Evolutionary conservation across 495 filamentous ascomycete genomes (phyloP).

Genomic region (Astrocystis sublimbata): DNA sequence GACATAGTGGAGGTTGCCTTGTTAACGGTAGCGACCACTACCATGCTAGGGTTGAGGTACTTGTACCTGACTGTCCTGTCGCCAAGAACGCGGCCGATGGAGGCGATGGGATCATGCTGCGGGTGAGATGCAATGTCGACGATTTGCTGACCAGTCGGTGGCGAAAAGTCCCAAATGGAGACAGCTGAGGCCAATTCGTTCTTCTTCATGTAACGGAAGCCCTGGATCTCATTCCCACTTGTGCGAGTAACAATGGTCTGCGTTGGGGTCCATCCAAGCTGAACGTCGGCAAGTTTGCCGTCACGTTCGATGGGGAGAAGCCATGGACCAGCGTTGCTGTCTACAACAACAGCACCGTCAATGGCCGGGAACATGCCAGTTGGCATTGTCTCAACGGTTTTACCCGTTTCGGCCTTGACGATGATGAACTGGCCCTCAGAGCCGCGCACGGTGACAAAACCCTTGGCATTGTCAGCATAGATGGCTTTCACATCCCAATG

Average conservation of each 20-base stretch:
- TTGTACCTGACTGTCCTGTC: conserved; percentile 95
- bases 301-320: conserved; percentile 50
- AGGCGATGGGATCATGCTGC: conserved; percentile 82
- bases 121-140: conserved; percentile 65
- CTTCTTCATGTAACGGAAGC: conserved; percentile 51
- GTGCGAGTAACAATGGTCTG: conserved; percentile 63
- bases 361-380: conserved; percentile 40
- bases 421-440: conserved; percentile 59
- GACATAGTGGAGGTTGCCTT: conserved; percentile 57
- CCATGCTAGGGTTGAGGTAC: conserved; percentile 86
- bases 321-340: conserved; percentile 49
- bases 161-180: conserved; percentile 73
- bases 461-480: conserved; percentile 53
- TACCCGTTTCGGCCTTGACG: conserved; percentile 59
- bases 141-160: conserved; percentile 66
- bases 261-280: conserved; percentile 41
- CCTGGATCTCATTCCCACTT: conserved; percentile 60
- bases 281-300: conserved; percentile 45
- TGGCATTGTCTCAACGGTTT: conserved; percentile 46
- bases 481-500: conserved; percentile 72
- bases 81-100: conserved; percentile 89
- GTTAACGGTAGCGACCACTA: conserved; percentile 72
- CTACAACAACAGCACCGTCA: conserved; percentile 51
- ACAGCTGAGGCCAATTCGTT: conserved; percentile 48
- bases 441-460: conserved; percentile 58